Base-by-base conservation (phyloP, 1,284 basidiomycete species). In the Ganoderma sp. region DNA sequence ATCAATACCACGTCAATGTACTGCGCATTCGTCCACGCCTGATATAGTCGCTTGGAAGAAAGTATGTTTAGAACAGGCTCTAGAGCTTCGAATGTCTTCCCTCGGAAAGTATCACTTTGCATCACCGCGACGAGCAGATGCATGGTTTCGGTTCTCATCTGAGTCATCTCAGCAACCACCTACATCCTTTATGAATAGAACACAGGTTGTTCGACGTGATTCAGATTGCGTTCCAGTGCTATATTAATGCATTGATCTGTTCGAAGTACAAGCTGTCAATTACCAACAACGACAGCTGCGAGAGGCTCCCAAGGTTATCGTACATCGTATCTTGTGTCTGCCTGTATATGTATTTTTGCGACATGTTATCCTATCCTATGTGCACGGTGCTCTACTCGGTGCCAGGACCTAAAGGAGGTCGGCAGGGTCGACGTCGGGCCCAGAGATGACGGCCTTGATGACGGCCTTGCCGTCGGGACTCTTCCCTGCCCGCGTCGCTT, bases 371-470 rank as follows among this genome's bases (percentile, higher is more conserved):
- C 25, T 28, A 54, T 54, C 25, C 25, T 15, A 15, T 25, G 34
- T 14, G 22, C 10, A 10, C 50, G 10, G 50, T 10, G 3, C 28
- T 54, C 25, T 32, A 10, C 5, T 10, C 7, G 48, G 48, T 50
- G 9, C 9, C n/a, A 42, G 17, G 9, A 43, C 14, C 48, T 68
- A 73, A 15, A 66, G 57, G 63, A 71, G 61, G 50, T 79, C 77
- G 63, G 77, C 75, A 61, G 74, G 68, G 19, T 76, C 73, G 54
- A 90, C 85, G 72, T 85, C 89, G 52, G 92, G 92, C 0, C 92
- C 93, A 64, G 90, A 90, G 73, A 95, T 93, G 73, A 95, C 87
- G 34, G 85, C 86, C 78, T 92, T 93, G 73, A 92, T 92, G 54
- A 91, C 88, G 57, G 85, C 85, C 77, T 86, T 90, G 59, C 90